phyloP scores from a whole-genome alignment of 306 rosid species.

The Pterocarpus santalinus region DNA sequence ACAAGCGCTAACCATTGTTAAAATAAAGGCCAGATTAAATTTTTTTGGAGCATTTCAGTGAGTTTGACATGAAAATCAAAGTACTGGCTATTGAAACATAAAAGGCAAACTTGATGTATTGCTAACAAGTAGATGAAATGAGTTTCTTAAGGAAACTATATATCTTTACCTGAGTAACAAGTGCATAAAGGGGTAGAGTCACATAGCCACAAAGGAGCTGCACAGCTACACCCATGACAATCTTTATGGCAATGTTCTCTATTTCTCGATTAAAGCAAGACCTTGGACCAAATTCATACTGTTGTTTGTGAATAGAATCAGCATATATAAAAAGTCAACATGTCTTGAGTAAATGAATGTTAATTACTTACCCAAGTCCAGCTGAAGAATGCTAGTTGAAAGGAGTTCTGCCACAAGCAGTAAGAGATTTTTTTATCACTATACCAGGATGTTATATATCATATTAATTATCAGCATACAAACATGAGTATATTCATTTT shows the following conservation, averaged over 20 bases:
- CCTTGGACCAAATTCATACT: slow-evolving; percentile 72
- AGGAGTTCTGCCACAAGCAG: slow-evolving; percentile 62
- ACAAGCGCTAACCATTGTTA: neutral
- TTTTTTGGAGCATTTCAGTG: neutral
- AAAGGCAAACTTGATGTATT: neutral
- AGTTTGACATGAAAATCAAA: neutral
- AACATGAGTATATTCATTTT: slow-evolving; percentile 13
- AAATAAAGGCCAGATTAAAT: neutral
- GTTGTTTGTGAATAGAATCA: slow-evolving; percentile 50
- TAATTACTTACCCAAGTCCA: slow-evolving; percentile 78
- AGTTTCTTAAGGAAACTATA: neutral
- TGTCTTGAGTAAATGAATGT: neutral
- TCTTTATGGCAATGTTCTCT: slow-evolving; percentile 57
- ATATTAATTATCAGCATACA: neutral
- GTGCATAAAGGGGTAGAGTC: slow-evolving; percentile 76
- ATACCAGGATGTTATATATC: neutral
- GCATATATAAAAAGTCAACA: neutral
- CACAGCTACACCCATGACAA: slow-evolving; percentile 66
- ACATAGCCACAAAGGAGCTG: slow-evolving; percentile 77
- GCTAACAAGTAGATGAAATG: neutral
- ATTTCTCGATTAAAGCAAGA: slow-evolving; percentile 69
- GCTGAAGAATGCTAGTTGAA: slow-evolving; percentile 79
- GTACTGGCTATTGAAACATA: neutral
- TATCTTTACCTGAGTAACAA: slow-evolving; percentile 69
- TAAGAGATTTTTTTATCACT: neutral